Conservation (phyloP, 345 rosid species). For the Ceriops tagal region DNA sequence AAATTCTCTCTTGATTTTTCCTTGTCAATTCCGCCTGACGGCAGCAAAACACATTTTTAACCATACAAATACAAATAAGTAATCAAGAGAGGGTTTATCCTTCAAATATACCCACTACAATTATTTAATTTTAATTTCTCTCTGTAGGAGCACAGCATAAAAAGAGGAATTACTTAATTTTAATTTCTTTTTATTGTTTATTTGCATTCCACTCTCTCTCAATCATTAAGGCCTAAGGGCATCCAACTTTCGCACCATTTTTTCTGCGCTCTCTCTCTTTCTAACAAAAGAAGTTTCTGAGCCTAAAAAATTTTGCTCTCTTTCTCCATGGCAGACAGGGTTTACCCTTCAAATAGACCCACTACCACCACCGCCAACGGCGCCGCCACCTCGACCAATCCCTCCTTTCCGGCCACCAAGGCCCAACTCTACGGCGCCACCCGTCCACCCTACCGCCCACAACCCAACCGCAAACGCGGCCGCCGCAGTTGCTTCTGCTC, state of each 20-base stretch:
- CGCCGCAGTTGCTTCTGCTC: conserved; percentile 59
- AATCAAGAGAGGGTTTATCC: no score
- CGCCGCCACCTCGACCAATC: conserved; percentile 31
- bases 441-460: conserved; percentile 78
- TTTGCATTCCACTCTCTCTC: not conserved
- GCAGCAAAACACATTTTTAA: no score
- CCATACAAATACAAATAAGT: no score
- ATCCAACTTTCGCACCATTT: not conserved
- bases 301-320: not conserved
- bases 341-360: conserved; percentile 60
- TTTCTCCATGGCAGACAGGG: conserved; percentile 51
- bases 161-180: no score
- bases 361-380: conserved; percentile 23
- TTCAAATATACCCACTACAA: no score
- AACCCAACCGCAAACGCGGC: conserved; percentile 41
- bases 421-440: conserved; percentile 62
- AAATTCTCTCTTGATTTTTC: no score
- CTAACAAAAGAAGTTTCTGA: no score
- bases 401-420: conserved; percentile 61
- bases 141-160: no score
- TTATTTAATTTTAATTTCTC: no score
- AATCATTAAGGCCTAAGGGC: not conserved
- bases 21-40: no score
- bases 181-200: no score
- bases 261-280: not conserved